Evolutionary conservation across 2,329 filamentous ascomycete genomes (phyloP).

Genomic region (Fusarium sp.): DNA sequence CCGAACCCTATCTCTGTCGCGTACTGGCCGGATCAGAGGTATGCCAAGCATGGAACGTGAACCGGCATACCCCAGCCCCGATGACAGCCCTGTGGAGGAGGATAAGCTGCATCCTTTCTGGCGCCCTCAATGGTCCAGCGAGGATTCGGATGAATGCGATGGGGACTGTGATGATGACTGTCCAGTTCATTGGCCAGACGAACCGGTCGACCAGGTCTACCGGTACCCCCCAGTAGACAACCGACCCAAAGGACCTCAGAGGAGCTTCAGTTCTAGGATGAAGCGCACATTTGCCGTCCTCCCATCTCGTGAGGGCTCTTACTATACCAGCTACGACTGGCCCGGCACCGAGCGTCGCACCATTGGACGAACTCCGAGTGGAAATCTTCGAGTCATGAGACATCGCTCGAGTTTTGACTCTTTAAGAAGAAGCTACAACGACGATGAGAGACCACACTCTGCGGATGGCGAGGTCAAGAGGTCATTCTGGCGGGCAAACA

Average conservation of each 20-base stretch:
- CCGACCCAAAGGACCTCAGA: slow-evolving; percentile 61
- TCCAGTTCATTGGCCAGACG: slow-evolving; percentile 49
- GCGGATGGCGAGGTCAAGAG: slow-evolving; percentile 45
- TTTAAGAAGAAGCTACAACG: slow-evolving; percentile 48
- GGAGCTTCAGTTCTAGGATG: slow-evolving; percentile 67
- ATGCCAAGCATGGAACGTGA: slow-evolving; percentile 50
- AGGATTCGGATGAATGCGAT: slow-evolving; percentile 49
- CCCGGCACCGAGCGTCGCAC: slow-evolving; percentile 67
- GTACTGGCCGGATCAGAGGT: slow-evolving; percentile 51
- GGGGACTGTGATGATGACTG: slow-evolving; percentile 51
- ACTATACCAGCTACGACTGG: slow-evolving; percentile 51
- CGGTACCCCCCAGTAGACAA: slow-evolving; percentile 66
- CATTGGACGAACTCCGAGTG: slow-evolving; percentile 71
- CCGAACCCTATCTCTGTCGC: slow-evolving; percentile 69
- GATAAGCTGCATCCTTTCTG: slow-evolving; percentile 73
- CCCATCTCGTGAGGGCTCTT: slow-evolving; percentile 61
- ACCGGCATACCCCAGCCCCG: slow-evolving; percentile 58
- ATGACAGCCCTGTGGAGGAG: slow-evolving; percentile 65
- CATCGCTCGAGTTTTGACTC: slow-evolving; percentile 66
- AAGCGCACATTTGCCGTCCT: slow-evolving; percentile 74
- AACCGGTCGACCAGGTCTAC: slow-evolving; percentile 59
- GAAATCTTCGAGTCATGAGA: slow-evolving; percentile 72
- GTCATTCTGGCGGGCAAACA: slow-evolving; percentile 54
- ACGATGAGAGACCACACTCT: slow-evolving; percentile 56
- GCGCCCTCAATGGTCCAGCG: slow-evolving; percentile 66